A percentile compares a stretch with the other conserved stretches of the same genome.
Evolutionary conservation across 352 stramenopile species (phyloP).

Genomic region (Phytophthora lateralis): DNA sequence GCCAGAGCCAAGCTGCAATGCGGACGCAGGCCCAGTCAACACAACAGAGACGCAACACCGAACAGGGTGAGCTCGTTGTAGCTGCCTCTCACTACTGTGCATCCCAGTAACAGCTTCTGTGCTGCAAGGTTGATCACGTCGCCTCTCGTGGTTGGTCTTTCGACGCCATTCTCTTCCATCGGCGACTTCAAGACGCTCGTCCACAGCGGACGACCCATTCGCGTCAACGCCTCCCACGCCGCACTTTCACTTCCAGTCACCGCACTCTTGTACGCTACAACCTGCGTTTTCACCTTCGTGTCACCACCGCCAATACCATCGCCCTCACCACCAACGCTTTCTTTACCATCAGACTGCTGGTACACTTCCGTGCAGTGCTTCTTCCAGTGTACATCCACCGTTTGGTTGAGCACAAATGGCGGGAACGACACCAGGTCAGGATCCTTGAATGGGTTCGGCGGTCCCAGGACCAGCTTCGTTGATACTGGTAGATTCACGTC

Average conservation of each 20-base stretch:
- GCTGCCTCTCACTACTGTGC: neutral
- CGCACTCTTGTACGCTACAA: neutral
- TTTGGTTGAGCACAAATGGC: neutral
- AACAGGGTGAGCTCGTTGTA: constrained; percentile 1
- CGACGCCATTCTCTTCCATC: no score
- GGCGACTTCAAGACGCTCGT: neutral
- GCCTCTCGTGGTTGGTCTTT: neutral
- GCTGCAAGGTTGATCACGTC: constrained; percentile 1
- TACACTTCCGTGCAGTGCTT: neutral
- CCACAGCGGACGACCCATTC: constrained; percentile 7
- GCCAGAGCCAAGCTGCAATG: neutral
- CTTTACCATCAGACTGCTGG: no score
- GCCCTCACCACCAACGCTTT: no score
- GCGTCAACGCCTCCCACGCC: constrained; percentile 1
- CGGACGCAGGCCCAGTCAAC: neutral
- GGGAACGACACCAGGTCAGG: neutral
- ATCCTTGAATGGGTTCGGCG: no score
- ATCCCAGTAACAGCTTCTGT: neutral
- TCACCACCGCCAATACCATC: no score
- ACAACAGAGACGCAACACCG: constrained; percentile 4
- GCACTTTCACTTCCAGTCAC: neutral
- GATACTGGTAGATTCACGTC: neutral
- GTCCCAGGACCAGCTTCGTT: neutral
- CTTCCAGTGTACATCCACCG: neutral
- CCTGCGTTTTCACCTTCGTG: neutral